phyloP scores from a whole-genome alignment of 2,329 filamentous ascomycete species.

The Balansia obtecta region DNA sequence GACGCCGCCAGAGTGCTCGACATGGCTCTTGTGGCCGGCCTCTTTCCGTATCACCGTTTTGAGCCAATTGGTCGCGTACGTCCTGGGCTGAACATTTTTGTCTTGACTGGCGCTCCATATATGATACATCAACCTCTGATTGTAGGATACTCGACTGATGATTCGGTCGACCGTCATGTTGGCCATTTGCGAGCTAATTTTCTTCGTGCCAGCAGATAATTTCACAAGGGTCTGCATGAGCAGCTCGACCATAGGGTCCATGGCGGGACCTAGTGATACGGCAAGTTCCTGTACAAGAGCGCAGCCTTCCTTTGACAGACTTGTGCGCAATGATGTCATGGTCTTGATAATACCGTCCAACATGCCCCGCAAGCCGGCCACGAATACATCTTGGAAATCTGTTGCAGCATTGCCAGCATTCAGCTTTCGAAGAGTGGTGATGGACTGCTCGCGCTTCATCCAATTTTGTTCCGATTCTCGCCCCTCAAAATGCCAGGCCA shows the following conservation, averaged over 20 bases:
- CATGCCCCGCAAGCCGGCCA: slow-evolving; percentile 56
- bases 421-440: slow-evolving; percentile 63
- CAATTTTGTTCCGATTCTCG: slow-evolving; percentile 87
- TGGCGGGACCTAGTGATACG: slow-evolving; percentile 57
- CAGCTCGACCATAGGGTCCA: slow-evolving; percentile 84
- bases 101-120: slow-evolving; percentile 73
- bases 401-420: slow-evolving; percentile 72
- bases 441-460: slow-evolving; percentile 71
- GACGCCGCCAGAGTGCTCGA: slow-evolving; percentile 75
- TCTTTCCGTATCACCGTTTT: slow-evolving; percentile 72
- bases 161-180: slow-evolving; percentile 72
- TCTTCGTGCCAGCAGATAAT: slow-evolving; percentile 80
- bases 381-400: slow-evolving; percentile 61
- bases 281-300: slow-evolving; percentile 76
- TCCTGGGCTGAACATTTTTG: slow-evolving; percentile 82
- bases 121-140: slow-evolving; percentile 70
- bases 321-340: slow-evolving; percentile 73
- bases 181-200: slow-evolving; percentile 76
- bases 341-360: slow-evolving; percentile 85
- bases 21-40: slow-evolving; percentile 60
- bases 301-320: slow-evolving; percentile 78
- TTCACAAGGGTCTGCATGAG: slow-evolving; percentile 84
- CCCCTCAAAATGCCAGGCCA: slow-evolving; percentile 73
- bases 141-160: slow-evolving; percentile 69
- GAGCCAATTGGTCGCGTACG: slow-evolving; percentile 71